Evolutionary conservation across 2,329 filamentous ascomycete genomes (phyloP), one percentile per base, ranked within the genome.

Genomic region (Colletotrichum plurivorum): DNA sequence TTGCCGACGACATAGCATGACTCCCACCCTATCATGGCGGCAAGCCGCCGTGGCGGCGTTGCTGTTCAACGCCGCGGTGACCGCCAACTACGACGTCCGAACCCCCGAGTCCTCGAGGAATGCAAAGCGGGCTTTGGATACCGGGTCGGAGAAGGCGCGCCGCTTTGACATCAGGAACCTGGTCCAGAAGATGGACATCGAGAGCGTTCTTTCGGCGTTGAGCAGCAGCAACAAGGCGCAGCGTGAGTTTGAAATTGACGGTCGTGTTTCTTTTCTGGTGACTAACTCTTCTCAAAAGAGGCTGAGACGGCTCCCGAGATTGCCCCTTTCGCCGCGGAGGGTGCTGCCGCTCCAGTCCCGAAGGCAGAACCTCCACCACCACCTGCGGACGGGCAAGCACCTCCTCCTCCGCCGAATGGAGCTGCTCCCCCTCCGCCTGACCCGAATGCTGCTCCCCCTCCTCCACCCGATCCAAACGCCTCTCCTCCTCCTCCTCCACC

Each of bases 51-150:
- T 69, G 22, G 62, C 66, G n/a, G 66, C 55, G 13, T 41, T 69
- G 66, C 55, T 69, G 22, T 52, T 69, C 66, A 66, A 69, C 13
- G 66, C 49, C 15, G 66, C 51, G 3, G 66, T 66, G 20, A 66
- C 55, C 18, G 66, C 66, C 12, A 56, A 52, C 15, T 69, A 66
- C 9, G 62, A 65, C 9, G n/a, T 15, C 55, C 55, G 49, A 43
- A 54, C 46, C 13, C 22, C 49, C 18, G 62, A 69, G 27, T 36
- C 43, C 22, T 56, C 66, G 13, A 55, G 55, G 7, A 62, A 60
- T 48, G 39, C 55, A 22, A 66, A 66, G 43, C 54, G 62, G 54
- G 54, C 55, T 60, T 60, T 66, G 55, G 56, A 66, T 13, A 39
- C 36, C n/a, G 55, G 6, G 16, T 60, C 62, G 12, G 15, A 49